A percentile compares a stretch with the other conserved stretches of the same genome.
These are phyloP conservation scores for Neurospora tetrasperma DNA, from an alignment of 495 filamentous ascomycete species.

Conservation along the genomic window DNA sequence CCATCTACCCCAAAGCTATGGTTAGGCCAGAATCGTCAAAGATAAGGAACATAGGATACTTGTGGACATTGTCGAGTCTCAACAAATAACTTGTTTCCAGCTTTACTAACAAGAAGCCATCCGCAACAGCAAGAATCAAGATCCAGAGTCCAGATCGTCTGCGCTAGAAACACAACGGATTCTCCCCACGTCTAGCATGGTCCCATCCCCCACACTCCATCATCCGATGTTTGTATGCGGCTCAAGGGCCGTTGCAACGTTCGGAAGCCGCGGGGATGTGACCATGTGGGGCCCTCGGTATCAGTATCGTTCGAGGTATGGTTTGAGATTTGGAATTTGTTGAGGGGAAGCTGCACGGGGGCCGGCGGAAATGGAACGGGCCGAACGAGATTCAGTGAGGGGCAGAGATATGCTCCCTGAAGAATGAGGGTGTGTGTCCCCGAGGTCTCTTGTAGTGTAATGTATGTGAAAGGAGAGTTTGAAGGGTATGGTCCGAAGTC, in stretches of 20 bases:
- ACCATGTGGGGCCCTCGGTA: neutral
- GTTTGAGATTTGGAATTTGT: neutral
- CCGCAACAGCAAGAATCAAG: neutral
- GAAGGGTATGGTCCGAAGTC: neutral
- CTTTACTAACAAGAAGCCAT: neutral
- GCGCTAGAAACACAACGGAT: neutral
- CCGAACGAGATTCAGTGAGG: neutral
- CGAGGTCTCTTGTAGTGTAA: neutral
- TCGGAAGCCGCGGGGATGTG: neutral
- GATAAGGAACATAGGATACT: neutral
- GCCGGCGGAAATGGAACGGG: neutral
- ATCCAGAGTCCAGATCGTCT: neutral
- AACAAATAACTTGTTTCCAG: neutral
- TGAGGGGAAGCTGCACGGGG: neutral
- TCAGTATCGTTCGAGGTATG: neutral
- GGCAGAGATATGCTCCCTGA: neutral
- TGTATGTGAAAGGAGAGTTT: neutral
- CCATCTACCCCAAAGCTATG: too few relatives aligned
- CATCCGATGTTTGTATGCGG: neutral
- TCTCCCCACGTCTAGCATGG: neutral
- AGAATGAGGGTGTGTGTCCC: neutral
- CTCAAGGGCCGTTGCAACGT: neutral
- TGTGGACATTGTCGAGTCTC: neutral
- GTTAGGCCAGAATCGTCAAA: neutral
- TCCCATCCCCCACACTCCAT: neutral